Conservation (phyloP, 2,329 filamentous ascomycete species). For the Hymenoscyphus repandus region DNA sequence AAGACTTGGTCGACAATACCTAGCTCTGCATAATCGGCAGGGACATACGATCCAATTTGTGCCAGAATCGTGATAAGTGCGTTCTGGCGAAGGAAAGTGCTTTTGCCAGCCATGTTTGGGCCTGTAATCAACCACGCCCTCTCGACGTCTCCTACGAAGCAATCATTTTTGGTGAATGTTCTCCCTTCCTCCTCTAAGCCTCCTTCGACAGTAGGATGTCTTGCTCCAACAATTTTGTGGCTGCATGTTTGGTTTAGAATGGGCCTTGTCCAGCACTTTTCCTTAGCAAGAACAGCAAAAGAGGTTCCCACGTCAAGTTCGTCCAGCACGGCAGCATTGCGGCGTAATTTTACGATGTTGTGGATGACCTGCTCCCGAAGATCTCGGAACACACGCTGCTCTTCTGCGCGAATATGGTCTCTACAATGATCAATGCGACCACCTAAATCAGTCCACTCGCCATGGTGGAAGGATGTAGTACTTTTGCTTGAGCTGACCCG, state of each 20-base stretch:
- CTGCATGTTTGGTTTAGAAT: conserved; percentile 57
- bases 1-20: conserved; percentile 96
- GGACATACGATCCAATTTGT: conserved; percentile 89
- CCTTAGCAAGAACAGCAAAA: conserved; percentile 72
- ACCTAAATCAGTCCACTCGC: conserved; percentile 80
- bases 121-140: conserved; percentile 65
- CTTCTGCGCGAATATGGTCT: conserved; percentile 74
- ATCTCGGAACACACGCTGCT: conserved; percentile 70
- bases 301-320: conserved; percentile 88
- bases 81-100: conserved; percentile 92
- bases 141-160: conserved; percentile 66
- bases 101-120: conserved; percentile 99
- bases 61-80: conserved; percentile 90
- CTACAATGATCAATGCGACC: conserved; percentile 72
- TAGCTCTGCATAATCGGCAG: conserved; percentile 77
- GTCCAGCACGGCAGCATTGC: conserved; percentile 86
- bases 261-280: conserved; percentile 70
- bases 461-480: conserved; percentile 77
- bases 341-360: conserved; percentile 79
- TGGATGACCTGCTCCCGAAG: conserved; percentile 72
- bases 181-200: conserved; percentile 75
- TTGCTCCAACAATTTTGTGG: conserved; percentile 77
- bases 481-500: conserved; percentile 74
- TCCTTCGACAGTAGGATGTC: conserved; percentile 88
- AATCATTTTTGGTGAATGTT: conserved; percentile 81